Evolutionary conservation across 768 basidiomycete genomes (phyloP), one percentile per base, ranked within the genome.

Genomic region (Mycena filopes): DNA sequence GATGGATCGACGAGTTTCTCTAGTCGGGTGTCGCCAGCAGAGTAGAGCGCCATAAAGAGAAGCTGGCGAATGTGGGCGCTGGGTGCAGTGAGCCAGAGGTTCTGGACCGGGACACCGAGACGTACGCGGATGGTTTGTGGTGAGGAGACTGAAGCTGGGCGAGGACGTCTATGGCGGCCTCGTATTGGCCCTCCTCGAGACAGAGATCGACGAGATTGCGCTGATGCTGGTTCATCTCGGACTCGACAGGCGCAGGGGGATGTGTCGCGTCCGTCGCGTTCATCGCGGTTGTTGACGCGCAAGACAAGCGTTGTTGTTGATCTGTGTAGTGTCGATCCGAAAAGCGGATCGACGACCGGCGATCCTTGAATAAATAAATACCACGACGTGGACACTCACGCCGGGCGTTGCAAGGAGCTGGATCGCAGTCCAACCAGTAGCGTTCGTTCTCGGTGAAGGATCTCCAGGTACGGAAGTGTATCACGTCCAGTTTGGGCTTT

Each of bases 121-220:
- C 89, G 73, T 74, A 91, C 92, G 78, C 71, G 13, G 85, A 84
- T 10, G 91, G 91, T 55, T 77, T 86, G 75, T 83, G 83, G 26
- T 82, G 77, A n/a, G 83, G 73, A 0, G 86, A 84, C 48, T 89
- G 86, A 2, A 93, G 75, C 62, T 89, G 87, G 62, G 87, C 86
- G 1, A 94, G 82, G 28, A 86, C 76, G 16, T 81, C 78, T 29
- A 92, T 88, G 9, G 87, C 92, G 7, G 86, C 81, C 69, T 91
- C 88, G 67, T 90, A 92, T 62, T 92, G 90, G 20, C 88, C 87
- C 74, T 94, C 92, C 70, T 94, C 92, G 21, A 93, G 86, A 63
- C 89, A 89, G 56, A 83, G 87, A 72, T 93, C 90, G 21, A 93
- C 89, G 5, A 91, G 77, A 36, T 81, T 82, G 38, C 83, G 80